A percentile compares a stretch with the other conserved stretches of the same genome.
These are phyloP conservation scores for Ambrosia artemisiifolia DNA, from an alignment of 129 eudicot species.

Conservation along the genomic window DNA sequence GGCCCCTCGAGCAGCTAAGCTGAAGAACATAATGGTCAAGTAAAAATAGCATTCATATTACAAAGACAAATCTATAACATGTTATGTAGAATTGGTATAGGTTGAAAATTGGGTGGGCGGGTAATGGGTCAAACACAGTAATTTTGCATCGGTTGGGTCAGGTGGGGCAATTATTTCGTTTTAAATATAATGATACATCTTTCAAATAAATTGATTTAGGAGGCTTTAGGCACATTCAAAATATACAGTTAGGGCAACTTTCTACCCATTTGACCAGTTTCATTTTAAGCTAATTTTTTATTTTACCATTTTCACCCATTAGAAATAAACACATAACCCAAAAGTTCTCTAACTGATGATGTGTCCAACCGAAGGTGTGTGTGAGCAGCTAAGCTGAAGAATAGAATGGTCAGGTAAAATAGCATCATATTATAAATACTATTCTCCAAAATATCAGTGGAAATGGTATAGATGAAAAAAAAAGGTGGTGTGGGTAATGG, in stretches of 20 bases:
- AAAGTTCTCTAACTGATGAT: constrained; percentile 39
- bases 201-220: too few relatives aligned
- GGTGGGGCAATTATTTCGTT: too few relatives aligned
- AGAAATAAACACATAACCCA: too few relatives aligned
- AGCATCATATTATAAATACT: neutral
- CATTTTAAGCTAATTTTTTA: too few relatives aligned
- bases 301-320: too few relatives aligned
- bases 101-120: neutral
- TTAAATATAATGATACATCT: too few relatives aligned
- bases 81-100: constrained; percentile 11
- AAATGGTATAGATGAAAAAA: neutral
- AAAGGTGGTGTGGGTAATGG: neutral
- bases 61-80: constrained; percentile 2
- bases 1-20: constrained; percentile 80
- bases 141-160: too few relatives aligned
- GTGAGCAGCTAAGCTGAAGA: constrained; percentile 73
- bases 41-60: constrained; percentile 13
- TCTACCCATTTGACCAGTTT: too few relatives aligned
- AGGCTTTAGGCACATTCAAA: too few relatives aligned
- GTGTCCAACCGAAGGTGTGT: constrained; percentile 89
- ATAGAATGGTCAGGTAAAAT: constrained; percentile 6
- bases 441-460: neutral
- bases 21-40: constrained; percentile 29
- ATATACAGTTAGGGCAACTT: too few relatives aligned
- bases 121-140: too few relatives aligned